These are phyloP conservation scores for Quercus agrifolia DNA, from an alignment of 306 rosid species.

Conservation along the genomic window DNA sequence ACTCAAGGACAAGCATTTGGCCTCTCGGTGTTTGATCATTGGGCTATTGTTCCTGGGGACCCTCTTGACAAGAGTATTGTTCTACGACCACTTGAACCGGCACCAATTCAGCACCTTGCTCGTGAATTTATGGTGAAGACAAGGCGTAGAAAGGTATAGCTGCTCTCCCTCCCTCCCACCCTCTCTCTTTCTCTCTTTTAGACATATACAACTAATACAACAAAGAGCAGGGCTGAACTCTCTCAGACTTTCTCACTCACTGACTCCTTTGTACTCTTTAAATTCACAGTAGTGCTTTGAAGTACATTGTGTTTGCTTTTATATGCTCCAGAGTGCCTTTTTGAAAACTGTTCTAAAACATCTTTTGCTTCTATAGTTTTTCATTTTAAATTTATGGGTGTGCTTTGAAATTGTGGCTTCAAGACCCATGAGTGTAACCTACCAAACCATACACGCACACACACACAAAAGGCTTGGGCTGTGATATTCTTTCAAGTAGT, in stretches of 20 bases:
- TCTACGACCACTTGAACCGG: constrained; percentile 95
- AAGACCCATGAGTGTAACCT: too few relatives aligned
- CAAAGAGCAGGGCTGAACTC: background rate
- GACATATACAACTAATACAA: background rate
- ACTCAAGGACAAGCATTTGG: constrained; percentile 98
- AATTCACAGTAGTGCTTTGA: background rate
- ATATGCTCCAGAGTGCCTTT: background rate
- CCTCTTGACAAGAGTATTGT: constrained; percentile 95
- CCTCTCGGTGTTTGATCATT: constrained; percentile 81
- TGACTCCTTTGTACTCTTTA: background rate
- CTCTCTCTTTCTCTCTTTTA: background rate
- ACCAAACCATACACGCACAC: too few relatives aligned
- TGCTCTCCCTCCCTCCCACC: background rate
- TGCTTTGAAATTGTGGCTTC: too few relatives aligned
- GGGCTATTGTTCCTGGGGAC: constrained; percentile 99
- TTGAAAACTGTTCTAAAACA: background rate
- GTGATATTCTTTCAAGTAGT: background rate
- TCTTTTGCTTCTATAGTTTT: too few relatives aligned
- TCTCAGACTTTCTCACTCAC: background rate
- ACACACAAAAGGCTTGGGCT: background rate
- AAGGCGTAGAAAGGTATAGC: constrained; percentile 87
- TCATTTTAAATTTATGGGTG: too few relatives aligned
- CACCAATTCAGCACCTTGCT: constrained; percentile 97
- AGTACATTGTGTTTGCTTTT: background rate
- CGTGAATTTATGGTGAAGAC: constrained; percentile 99